A percentile compares a stretch with the other conserved stretches of the same genome.
These are phyloP conservation scores for Chrysophaeum taylorii DNA, from an alignment of 352 stramenopile species.

Conservation along the genomic window DNA sequence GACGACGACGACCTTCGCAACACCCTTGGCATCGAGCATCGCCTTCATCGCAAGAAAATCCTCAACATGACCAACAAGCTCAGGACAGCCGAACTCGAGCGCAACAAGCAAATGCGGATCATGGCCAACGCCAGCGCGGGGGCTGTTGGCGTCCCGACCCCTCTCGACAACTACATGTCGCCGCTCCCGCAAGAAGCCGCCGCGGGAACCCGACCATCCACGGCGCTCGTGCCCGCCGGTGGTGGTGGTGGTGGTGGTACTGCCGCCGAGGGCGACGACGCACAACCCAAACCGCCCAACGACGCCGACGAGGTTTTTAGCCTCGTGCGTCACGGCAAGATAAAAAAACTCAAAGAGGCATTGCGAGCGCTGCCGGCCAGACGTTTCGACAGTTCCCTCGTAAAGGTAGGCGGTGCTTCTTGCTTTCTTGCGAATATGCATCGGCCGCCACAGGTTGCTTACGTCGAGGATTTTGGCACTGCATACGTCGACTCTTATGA, in stretches of 20 bases:
- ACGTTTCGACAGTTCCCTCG: conserved; percentile 63
- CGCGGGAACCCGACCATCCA: not conserved
- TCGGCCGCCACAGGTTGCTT: too few relatives aligned
- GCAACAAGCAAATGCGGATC: conserved; percentile 13
- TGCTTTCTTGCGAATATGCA: not conserved
- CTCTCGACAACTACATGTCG: too few relatives aligned
- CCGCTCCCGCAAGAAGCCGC: too few relatives aligned
- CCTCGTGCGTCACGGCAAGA: conserved; percentile 61
- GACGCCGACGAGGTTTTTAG: conserved; percentile 62
- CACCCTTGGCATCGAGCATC: conserved; percentile 82
- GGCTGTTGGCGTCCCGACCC: too few relatives aligned
- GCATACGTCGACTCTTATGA: conserved; percentile 74
- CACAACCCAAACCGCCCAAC: too few relatives aligned
- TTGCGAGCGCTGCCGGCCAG: conserved; percentile 53
- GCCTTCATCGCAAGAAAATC: conserved; percentile 88
- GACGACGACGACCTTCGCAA: conserved; percentile 80
- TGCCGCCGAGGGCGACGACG: conserved; percentile 33
- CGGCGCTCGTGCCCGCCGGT: not conserved
- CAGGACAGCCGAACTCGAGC: conserved; percentile 41
- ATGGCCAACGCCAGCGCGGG: too few relatives aligned
- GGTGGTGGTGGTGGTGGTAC: conserved; percentile 20
- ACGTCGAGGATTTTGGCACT: conserved; percentile 66
- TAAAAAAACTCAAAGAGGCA: conserved; percentile 46
- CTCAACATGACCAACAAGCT: conserved; percentile 68
- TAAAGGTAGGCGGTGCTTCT: too few relatives aligned